Percentiles rank a stretch among this genome's conserved stretches.
Evolutionary conservation across 352 stramenopile genomes (phyloP).

Genomic region (Hyphochytrium catenoides): DNA sequence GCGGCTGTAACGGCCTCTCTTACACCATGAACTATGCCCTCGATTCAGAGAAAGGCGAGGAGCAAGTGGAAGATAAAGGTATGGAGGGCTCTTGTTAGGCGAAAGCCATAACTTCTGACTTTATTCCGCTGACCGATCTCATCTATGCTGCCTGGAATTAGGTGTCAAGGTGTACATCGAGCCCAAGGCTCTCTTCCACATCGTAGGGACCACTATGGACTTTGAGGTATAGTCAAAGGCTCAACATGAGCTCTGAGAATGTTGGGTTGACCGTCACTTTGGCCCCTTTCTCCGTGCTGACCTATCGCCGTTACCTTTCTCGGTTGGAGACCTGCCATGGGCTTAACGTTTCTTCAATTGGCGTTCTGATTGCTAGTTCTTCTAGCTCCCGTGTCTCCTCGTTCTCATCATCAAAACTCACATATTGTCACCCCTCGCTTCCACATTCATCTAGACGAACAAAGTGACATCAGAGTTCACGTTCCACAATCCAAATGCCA

Average conservation of each 20-base stretch:
- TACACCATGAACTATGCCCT: slow-evolving; percentile 98
- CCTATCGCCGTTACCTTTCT: background rate
- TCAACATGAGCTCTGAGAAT: background rate
- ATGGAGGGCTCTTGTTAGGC: background rate
- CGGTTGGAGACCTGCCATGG: background rate
- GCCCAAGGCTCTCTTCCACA: slow-evolving; percentile 93
- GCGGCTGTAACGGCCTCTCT: slow-evolving; percentile 92
- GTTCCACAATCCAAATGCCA: slow-evolving; percentile 99
- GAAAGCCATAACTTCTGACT: slow-evolving; percentile 4
- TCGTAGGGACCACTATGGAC: slow-evolving; percentile 97
- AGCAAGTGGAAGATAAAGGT: slow-evolving; percentile 73
- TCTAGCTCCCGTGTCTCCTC: too few relatives aligned
- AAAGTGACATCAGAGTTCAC: slow-evolving; percentile 93
- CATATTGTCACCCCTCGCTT: too few relatives aligned
- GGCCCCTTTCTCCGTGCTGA: slow-evolving; percentile 1
- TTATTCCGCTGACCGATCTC: too few relatives aligned
- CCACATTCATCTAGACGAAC: slow-evolving; percentile 49
- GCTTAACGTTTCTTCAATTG: too few relatives aligned
- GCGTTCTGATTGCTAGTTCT: too few relatives aligned
- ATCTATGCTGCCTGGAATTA: slow-evolving; percentile 6
- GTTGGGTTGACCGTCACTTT: background rate
- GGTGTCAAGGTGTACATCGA: slow-evolving; percentile 94
- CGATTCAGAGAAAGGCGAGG: slow-evolving; percentile 75
- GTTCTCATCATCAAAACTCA: too few relatives aligned
- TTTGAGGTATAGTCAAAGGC: slow-evolving; percentile 32